Percentiles rank a stretch among this genome's conserved stretches.
These are phyloP conservation scores for Paratinospora sagittata DNA, from an alignment of 164 flowering plant species.

Conservation along the genomic window DNA sequence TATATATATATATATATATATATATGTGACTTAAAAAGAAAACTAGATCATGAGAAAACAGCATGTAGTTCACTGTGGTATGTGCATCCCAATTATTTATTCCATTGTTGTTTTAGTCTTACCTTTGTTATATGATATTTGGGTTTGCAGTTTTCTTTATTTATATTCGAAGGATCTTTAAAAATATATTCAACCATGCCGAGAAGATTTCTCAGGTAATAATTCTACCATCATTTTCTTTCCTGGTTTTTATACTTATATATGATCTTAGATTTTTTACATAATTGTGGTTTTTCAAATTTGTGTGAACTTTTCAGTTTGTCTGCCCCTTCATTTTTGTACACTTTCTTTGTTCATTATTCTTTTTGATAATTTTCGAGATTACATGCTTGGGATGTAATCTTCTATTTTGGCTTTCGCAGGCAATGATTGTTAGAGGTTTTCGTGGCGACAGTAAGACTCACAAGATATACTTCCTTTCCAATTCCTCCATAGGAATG, in stretches of 20 bases:
- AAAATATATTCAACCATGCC: constrained; percentile 82
- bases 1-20: too few species aligned
- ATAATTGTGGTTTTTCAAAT: background rate
- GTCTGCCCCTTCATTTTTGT: background rate
- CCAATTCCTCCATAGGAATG: constrained; percentile 37
- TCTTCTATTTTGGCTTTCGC: constrained; percentile 12
- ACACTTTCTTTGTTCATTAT: background rate
- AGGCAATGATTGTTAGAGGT: constrained; percentile 97
- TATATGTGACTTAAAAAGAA: too few species aligned
- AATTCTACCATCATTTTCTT: background rate
- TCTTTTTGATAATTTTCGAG: background rate
- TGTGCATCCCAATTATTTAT: too few species aligned
- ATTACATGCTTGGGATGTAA: background rate
- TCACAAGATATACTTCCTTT: constrained; percentile 60
- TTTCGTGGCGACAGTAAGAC: constrained; percentile 68
- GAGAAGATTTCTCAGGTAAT: constrained; percentile 90
- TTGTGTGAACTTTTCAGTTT: background rate
- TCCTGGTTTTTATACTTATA: background rate
- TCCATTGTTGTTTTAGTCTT: constrained; percentile 1
- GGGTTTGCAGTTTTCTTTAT: constrained; percentile 65
- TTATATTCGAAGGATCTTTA: constrained; percentile 72
- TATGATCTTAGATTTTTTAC: too few species aligned
- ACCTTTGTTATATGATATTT: constrained; percentile 3
- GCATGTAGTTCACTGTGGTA: too few species aligned
- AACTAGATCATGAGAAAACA: too few species aligned